Evolutionary conservation across 2,329 filamentous ascomycete genomes (phyloP).

Genomic region (Pseudogymnoascus sp.): DNA sequence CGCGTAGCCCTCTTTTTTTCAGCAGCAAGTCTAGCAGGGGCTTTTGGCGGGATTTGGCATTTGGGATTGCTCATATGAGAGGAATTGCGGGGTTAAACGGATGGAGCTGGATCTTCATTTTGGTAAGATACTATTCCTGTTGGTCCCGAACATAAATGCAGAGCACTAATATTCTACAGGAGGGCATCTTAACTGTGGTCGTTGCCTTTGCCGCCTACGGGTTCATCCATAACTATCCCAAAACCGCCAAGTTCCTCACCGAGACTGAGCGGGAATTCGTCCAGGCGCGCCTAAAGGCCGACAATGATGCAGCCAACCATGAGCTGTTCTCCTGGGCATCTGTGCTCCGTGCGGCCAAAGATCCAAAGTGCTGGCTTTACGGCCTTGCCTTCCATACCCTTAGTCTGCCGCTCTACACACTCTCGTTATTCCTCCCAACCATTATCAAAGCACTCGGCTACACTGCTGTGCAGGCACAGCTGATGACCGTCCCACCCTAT

Average conservation of each 20-base stretch:
- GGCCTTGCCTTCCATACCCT: slow-evolving; percentile 64
- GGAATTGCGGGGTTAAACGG: slow-evolving; percentile 43
- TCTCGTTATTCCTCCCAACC: slow-evolving; percentile 47
- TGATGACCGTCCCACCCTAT: slow-evolving; percentile 57
- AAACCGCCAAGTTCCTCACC: slow-evolving; percentile 47
- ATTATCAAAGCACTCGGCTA: slow-evolving; percentile 48
- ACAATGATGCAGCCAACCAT: slow-evolving; percentile 60
- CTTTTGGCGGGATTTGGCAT: slow-evolving; percentile 49
- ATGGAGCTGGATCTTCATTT: slow-evolving; percentile 52
- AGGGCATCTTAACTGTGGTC: slow-evolving; percentile 46
- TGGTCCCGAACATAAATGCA: background rate
- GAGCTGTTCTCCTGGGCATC: slow-evolving; percentile 62
- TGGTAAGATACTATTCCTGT: background rate
- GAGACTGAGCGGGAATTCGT: slow-evolving; percentile 32
- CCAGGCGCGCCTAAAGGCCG: slow-evolving; percentile 52
- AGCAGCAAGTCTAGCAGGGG: slow-evolving; percentile 44
- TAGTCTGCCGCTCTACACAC: slow-evolving; percentile 51
- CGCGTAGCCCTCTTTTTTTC: slow-evolving; percentile 49
- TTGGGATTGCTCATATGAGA: slow-evolving; percentile 45
- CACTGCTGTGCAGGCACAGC: slow-evolving; percentile 42
- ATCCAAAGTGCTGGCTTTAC: slow-evolving; percentile 67
- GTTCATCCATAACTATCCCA: slow-evolving; percentile 59
- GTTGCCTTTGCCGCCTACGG: slow-evolving; percentile 42
- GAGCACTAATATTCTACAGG: slow-evolving; percentile 24
- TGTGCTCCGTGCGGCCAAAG: slow-evolving; percentile 52